These are phyloP conservation scores for Vitis labrusca DNA, from an alignment of 164 flowering plant species.

Conservation along the genomic window DNA sequence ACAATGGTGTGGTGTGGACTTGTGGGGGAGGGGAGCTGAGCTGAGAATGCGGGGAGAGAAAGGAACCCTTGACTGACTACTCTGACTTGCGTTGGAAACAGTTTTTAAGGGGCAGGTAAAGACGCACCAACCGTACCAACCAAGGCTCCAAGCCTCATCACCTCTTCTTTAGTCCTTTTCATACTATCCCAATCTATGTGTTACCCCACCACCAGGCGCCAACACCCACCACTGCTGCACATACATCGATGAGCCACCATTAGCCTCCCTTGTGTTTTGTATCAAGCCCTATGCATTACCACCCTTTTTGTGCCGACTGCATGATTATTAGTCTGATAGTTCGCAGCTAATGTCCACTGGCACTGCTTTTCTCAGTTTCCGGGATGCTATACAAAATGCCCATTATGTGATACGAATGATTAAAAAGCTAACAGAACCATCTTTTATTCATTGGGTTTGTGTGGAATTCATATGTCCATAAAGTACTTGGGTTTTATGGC, in stretches of 20 bases:
- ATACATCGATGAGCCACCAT: conserved; percentile 18
- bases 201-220: too few relatives aligned
- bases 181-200: too few relatives aligned
- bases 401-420: too few relatives aligned
- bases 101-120: conserved; percentile 19
- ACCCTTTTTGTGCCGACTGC: too few relatives aligned
- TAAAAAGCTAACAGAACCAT: too few relatives aligned
- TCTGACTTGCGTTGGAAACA: conserved; percentile 32
- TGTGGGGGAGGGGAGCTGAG: conserved; percentile 7
- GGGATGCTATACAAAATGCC: too few relatives aligned
- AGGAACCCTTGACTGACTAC: conserved; percentile 22
- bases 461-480: too few relatives aligned
- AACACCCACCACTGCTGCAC: conserved; percentile 12
- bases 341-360: too few relatives aligned
- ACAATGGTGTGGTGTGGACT: conserved; percentile 11
- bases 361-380: too few relatives aligned
- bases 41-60: conserved; percentile 10
- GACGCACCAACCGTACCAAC: conserved; percentile 27
- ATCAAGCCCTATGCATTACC: background rate
- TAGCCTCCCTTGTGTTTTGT: conserved; percentile 25
- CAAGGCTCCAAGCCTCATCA: background rate
- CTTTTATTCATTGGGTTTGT: too few relatives aligned
- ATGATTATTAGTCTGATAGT: background rate
- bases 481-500: background rate
- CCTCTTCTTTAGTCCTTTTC: conserved; percentile 7